Conservation (phyloP, 352 stramenopile genomes). For the Pilasporangium apinafurcum region DNA sequence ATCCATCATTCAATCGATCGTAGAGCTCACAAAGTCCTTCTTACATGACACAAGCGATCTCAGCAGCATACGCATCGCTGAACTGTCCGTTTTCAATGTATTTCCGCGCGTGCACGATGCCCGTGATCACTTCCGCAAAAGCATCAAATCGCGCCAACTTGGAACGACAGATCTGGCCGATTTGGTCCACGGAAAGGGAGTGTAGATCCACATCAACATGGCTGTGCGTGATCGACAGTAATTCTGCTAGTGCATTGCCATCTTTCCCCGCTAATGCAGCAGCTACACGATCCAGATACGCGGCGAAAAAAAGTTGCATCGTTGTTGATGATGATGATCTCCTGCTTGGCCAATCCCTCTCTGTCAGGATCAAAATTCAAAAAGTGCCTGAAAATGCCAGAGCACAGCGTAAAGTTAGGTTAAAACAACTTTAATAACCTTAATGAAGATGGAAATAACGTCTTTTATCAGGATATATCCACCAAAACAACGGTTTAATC, state of each 20-base stretch:
- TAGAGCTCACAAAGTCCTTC: conserved; percentile 3
- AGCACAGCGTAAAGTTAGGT: too few species aligned
- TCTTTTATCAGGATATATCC: too few species aligned
- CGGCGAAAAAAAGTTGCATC: conserved; percentile 62
- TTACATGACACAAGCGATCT: conserved; percentile 72
- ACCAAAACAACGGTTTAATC: too few species aligned
- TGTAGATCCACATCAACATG: conserved; percentile 27
- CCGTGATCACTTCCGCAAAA: conserved; percentile 57
- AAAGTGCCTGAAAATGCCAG: too few species aligned
- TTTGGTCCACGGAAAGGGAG: conserved; percentile 36
- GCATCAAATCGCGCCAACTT: conserved; percentile 48
- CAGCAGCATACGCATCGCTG: conserved; percentile 47
- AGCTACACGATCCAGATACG: conserved; percentile 56
- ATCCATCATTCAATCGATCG: too few species aligned
- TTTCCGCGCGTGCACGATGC: conserved; percentile 62
- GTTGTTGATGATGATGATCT: neutral
- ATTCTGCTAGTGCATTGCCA: conserved; percentile 37
- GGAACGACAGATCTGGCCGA: conserved; percentile 40
- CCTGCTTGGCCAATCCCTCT: neutral
- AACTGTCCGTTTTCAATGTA: conserved; percentile 32
- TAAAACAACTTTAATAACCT: too few species aligned
- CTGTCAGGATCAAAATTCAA: too few species aligned
- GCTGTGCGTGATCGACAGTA: conserved; percentile 36
- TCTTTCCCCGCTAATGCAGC: conserved; percentile 40
- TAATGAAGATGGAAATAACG: too few species aligned